phyloP scores from a whole-genome alignment of 306 rosid genomes.

The Gastrolobium bilobum region DNA sequence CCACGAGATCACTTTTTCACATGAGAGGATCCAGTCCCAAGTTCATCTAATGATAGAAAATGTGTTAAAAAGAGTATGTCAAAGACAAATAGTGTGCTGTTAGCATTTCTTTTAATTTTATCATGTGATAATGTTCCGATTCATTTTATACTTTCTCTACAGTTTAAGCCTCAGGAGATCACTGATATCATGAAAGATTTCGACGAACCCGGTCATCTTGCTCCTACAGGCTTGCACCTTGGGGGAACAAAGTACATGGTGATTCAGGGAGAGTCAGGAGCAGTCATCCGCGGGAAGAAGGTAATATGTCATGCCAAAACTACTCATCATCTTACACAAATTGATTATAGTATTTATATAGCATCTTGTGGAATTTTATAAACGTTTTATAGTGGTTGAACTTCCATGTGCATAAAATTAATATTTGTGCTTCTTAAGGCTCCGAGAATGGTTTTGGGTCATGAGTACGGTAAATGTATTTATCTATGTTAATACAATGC shows the following conservation, averaged over 20 bases:
- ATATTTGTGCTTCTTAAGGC: no score
- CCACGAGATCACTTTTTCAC: no score
- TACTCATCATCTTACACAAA: neutral
- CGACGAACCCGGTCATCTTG: slow-evolving; percentile 94
- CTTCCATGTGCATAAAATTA: neutral
- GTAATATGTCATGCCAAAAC: slow-evolving; percentile 45
- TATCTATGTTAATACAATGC: neutral
- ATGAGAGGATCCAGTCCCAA: no score
- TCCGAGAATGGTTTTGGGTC: neutral
- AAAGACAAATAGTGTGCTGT: no score
- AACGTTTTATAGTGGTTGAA: neutral
- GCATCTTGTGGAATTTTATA: neutral
- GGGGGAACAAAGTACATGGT: slow-evolving; percentile 91
- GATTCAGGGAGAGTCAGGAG: slow-evolving; percentile 94
- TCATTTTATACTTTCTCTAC: slow-evolving; percentile 6
- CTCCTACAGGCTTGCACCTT: slow-evolving; percentile 90
- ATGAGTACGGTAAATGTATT: neutral
- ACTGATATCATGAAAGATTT: slow-evolving; percentile 80
- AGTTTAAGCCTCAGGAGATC: slow-evolving; percentile 74
- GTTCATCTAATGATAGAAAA: no score
- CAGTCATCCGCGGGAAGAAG: slow-evolving; percentile 97
- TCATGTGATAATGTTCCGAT: neutral
- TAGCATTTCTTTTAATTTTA: no score
- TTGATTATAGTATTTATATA: neutral
- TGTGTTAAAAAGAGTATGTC: no score